These are phyloP conservation scores for Parastagonospora nodorum DNA, from an alignment of 2,329 filamentous ascomycete genomes.

Conservation along the genomic window DNA sequence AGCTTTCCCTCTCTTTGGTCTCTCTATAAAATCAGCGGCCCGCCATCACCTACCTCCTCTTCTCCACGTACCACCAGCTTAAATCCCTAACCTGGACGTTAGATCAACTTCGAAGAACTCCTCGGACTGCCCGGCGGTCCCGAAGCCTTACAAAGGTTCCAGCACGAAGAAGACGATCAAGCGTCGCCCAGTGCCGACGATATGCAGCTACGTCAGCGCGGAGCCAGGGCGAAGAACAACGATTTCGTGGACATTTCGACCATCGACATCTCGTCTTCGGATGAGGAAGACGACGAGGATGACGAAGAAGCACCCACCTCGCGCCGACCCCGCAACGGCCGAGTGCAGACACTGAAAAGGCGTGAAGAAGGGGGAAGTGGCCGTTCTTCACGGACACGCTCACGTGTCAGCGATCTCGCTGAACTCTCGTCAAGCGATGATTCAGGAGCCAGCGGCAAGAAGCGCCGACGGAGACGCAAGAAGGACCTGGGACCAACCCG, in stretches of 20 bases:
- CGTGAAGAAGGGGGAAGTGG: constrained; percentile 7
- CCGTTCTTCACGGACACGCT: constrained; percentile 18
- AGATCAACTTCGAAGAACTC: constrained; percentile 56
- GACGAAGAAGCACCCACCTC: constrained; percentile 8
- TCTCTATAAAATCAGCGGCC: background rate
- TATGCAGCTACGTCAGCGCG: constrained; percentile 33
- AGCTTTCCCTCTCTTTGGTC: background rate
- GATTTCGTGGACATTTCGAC: constrained; percentile 38
- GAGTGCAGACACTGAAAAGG: constrained; percentile 11
- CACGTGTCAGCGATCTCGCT: constrained; percentile 15
- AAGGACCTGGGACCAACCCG: constrained; percentile 28
- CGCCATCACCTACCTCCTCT: background rate
- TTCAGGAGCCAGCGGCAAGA: constrained; percentile 11
- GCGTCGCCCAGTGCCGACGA: constrained; percentile 18
- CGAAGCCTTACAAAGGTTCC: constrained; percentile 52
- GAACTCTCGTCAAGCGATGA: constrained; percentile 28
- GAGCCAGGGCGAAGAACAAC: constrained; percentile 14
- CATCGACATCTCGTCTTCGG: constrained; percentile 38
- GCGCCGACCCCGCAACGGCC: constrained; percentile 20
- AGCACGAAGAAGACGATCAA: constrained; percentile 26
- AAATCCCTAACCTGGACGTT: background rate
- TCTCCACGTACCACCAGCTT: background rate
- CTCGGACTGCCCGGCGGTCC: constrained; percentile 53
- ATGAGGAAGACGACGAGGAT: constrained; percentile 32
- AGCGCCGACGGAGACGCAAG: constrained; percentile 24